These are phyloP conservation scores for Beauveria caledonica DNA, from an alignment of 2,329 filamentous ascomycete species.

Conservation along the genomic window DNA sequence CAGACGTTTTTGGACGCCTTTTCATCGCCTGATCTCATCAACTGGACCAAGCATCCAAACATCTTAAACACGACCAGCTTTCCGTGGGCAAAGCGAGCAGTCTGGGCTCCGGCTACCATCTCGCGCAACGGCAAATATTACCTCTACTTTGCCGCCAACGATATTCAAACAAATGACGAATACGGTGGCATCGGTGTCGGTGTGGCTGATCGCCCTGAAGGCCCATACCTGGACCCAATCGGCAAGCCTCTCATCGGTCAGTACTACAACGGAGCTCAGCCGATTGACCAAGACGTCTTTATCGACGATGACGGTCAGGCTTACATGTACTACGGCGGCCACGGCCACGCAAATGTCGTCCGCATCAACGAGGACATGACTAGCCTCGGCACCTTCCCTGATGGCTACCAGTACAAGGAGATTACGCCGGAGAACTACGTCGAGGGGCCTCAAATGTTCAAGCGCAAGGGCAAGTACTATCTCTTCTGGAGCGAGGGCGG, in stretches of 20 bases:
- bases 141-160: conserved; percentile 43
- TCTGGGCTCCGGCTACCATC: conserved; percentile 41
- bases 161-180: conserved; percentile 29
- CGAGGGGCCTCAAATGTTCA: conserved; percentile 34
- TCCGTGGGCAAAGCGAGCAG: conserved; percentile 35
- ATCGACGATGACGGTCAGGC: conserved; percentile 35
- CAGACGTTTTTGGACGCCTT: conserved; percentile 45
- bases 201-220: conserved; percentile 25
- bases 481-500: conserved; percentile 40
- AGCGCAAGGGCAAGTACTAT: conserved; percentile 36
- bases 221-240: conserved; percentile 27
- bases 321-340: conserved; percentile 34
- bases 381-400: conserved; percentile 32
- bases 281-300: conserved; percentile 33
- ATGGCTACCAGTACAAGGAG: conserved; percentile 31
- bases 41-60: conserved; percentile 38
- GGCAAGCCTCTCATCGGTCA: conserved; percentile 26
- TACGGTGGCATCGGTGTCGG: conserved; percentile 32
- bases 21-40: conserved; percentile 38
- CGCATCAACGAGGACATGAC: conserved; percentile 33
- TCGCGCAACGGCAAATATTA: conserved; percentile 36
- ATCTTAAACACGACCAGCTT: conserved; percentile 28
- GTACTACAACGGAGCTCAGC: conserved; percentile 38
- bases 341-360: conserved; percentile 32
- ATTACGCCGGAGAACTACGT: conserved; percentile 35